Base-by-base conservation (phyloP, 2,329 filamentous ascomycete genomes). In the Cryphonectria carpinicola region DNA sequence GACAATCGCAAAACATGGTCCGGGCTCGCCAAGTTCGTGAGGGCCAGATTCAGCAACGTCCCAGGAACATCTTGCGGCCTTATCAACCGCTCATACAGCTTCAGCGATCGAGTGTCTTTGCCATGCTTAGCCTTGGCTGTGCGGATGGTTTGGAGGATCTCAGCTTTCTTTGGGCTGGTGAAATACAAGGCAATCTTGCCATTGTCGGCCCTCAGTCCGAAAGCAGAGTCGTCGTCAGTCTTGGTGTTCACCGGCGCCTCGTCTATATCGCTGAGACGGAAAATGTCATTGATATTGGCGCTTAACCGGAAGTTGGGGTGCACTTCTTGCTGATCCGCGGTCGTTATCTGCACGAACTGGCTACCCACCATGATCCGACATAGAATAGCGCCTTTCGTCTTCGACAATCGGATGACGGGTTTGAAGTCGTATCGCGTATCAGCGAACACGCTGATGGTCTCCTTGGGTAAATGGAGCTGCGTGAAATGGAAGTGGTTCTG, bases 121-220 rank as follows among this genome's bases (percentile, higher is more conserved):
- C 87, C 87, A 72, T 90, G 85, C 75, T 90, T 92, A 10, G 85
- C 81, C 77, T 91, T 92, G 60, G 89, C 89, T 13, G 81, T 83
- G 46, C 89, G 86, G 67, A 92, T 89, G 14, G 87, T 86, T 77
- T 89, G 87, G 4, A 92, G 81, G 28, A 92, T 84, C 72, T 92
- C 90, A 8, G 82, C 77, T 77, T 90, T 91, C 76, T 87, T 88
- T 1, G 88, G 84, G 74, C 90, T 92, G 25, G 89, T 90, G 77
- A 92, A 92, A 76, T 89, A 91, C 89, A 92, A 91, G 67, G 91
- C 86, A 65, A 91, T 89, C 79, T 90, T 91, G 74, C 90, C 90
- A 73, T 89, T 90, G 74, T 92, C 90, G 3, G 89, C 89, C 65
- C 89, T 85, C 39, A 92, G 80, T 0, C 89, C 90, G 78, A 92